Evolutionary conservation across 2,329 filamentous ascomycete species (phyloP), one percentile per base, ranked within the genome.

Genomic region (Ceratocystis colombiana): DNA sequence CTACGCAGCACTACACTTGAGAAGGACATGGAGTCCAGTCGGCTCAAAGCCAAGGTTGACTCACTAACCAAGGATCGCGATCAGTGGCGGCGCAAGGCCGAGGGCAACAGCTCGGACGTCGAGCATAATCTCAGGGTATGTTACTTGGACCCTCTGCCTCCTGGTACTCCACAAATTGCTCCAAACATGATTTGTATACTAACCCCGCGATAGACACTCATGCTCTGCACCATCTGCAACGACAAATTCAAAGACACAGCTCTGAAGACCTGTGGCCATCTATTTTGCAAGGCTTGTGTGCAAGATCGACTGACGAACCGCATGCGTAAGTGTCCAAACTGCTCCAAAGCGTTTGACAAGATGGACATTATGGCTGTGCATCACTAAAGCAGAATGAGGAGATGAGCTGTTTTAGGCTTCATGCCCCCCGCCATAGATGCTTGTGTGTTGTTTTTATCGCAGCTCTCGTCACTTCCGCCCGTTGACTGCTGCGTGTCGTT

Each of bases 261-360:
- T 8, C 83, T 99, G 74, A 95, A 94, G 77, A 91, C 89, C 0
- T 99, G 94, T 75, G 94, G 94, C 1, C 94, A 99, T 75, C 84
- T 96, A 62, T 96, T 97, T 76, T 99, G 94, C 81, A 87, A 87
- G 73, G 82, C 86, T 61, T 99, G 94, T 74, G 88, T 97, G 28
- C 90, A 96, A 70, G 88, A 95, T 72, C 87, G 94, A 67, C 86
- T 96, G 69, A 85, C 85, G 59, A 96, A 94, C 72, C 88, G 94
- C 45, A 92, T 93, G 77, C 84, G 94, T 70, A 97, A 97, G 76
- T 99, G 94, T 73, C 94, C 94, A 2, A 93, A 90, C 71, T 99
- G 95, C 79, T 90, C 88, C 72, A 89, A 88, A 76, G 86, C 90
- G 3, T 99, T 99, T 74, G 93, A 96, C 72, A 88, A 85, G 74